Conservation (phyloP, 768 basidiomycete species). For the Pulveroboletus sp. region DNA sequence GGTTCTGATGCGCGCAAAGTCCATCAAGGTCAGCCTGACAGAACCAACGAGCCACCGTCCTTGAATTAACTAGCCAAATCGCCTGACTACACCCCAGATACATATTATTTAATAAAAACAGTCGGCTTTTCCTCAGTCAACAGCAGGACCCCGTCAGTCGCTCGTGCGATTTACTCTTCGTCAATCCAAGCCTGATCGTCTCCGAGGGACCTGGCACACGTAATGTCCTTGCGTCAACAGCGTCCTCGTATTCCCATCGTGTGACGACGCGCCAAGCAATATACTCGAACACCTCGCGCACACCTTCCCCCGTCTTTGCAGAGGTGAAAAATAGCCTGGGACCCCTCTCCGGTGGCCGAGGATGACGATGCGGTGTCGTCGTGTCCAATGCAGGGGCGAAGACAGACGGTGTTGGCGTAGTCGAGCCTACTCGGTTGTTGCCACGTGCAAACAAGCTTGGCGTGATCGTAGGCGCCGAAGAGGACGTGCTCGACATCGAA, state of each 20-base stretch:
- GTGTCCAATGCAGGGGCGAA: slow-evolving; percentile 9
- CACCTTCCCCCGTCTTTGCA: slow-evolving; percentile 74
- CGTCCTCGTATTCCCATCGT: slow-evolving; percentile 66
- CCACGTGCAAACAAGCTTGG: slow-evolving; percentile 49
- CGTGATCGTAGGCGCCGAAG: slow-evolving; percentile 53
- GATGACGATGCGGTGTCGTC: slow-evolving; percentile 3
- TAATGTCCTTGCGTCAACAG: slow-evolving; percentile 41
- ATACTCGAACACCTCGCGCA: slow-evolving; percentile 72
- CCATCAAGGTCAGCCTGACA: too few relatives aligned
- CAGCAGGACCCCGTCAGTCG: slow-evolving; percentile 17
- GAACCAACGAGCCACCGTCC: too few relatives aligned
- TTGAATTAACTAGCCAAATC: slow-evolving; percentile 24
- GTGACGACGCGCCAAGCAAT: slow-evolving; percentile 57
- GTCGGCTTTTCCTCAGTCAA: neutral
- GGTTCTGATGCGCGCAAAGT: too few relatives aligned
- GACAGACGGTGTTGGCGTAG: slow-evolving; percentile 16
- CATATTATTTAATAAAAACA: slow-evolving; percentile 21
- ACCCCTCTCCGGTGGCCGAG: slow-evolving; percentile 40
- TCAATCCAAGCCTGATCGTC: slow-evolving; percentile 35
- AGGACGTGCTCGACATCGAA: slow-evolving; percentile 27
- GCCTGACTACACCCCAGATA: slow-evolving; percentile 1
- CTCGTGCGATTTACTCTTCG: slow-evolving; percentile 9
- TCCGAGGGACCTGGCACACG: slow-evolving; percentile 36
- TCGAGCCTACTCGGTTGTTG: slow-evolving; percentile 14
- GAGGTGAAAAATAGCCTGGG: slow-evolving; percentile 71